These are phyloP conservation scores for Lentinula boryana DNA, from an alignment of 768 basidiomycete species.

Conservation along the genomic window DNA sequence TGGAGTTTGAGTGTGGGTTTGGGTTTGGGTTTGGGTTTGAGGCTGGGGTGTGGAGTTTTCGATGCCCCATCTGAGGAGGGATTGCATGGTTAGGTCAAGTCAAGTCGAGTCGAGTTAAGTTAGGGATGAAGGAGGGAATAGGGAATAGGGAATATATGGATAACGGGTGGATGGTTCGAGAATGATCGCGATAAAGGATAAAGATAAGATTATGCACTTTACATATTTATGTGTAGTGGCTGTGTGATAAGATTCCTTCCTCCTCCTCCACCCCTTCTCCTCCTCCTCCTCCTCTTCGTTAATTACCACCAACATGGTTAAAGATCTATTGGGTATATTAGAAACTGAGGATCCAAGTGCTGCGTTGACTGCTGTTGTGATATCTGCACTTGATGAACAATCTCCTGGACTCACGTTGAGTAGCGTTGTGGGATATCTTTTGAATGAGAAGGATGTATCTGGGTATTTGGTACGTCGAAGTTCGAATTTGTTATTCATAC, in stretches of 20 bases:
- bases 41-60: conserved; percentile 46
- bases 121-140: neutral
- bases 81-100: too few species aligned
- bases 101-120: neutral
- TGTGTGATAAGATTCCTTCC: neutral
- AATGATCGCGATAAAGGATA: neutral
- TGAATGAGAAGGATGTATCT: conserved; percentile 14
- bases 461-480: conserved; percentile 10
- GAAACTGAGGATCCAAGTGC: conserved; percentile 14
- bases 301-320: too few species aligned
- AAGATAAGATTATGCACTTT: neutral
- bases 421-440: conserved; percentile 24
- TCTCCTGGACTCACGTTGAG: conserved; percentile 21
- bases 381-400: conserved; percentile 28
- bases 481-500: too few species aligned
- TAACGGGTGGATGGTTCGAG: neutral
- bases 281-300: too few species aligned
- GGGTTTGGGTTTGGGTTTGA: conserved; percentile 14
- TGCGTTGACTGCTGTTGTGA: conserved; percentile 28
- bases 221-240: too few species aligned
- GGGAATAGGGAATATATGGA: too few species aligned
- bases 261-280: too few species aligned
- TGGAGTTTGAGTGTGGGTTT: too few species aligned
- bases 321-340: too few species aligned
- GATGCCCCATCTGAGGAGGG: conserved; percentile 56